Conservation (phyloP, 2,329 filamentous ascomycete species). For the Fusarium clavum region DNA sequence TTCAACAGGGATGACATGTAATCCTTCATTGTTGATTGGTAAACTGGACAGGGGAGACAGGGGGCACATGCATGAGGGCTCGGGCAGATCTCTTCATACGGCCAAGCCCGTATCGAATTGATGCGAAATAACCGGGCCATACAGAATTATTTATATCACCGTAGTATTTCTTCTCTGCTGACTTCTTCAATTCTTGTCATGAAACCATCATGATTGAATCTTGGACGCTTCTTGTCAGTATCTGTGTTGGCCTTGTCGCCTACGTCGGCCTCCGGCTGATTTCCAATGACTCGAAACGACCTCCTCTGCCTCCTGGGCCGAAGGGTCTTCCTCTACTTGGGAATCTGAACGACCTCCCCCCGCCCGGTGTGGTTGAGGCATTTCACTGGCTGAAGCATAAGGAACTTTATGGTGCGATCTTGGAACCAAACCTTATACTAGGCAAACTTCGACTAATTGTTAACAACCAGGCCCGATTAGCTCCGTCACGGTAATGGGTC, state of each 20-base stretch:
- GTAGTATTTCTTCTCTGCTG: background rate
- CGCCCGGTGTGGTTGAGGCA: constrained; percentile 12
- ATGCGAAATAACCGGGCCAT: background rate
- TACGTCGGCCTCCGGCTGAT: background rate
- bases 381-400: constrained; percentile 40
- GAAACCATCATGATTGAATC: background rate
- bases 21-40: background rate
- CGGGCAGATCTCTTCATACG: background rate
- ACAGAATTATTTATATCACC: background rate
- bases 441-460: background rate
- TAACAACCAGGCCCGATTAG: constrained; percentile 57
- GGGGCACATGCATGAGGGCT: background rate
- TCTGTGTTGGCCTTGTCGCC: background rate
- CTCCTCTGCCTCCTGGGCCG: constrained; percentile 29
- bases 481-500: constrained; percentile 54
- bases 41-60: background rate
- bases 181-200: background rate
- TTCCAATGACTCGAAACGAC: background rate
- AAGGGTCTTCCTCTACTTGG: constrained; percentile 31
- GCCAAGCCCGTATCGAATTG: background rate
- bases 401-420: constrained; percentile 21
- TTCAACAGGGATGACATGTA: background rate
- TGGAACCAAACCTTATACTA: background rate
- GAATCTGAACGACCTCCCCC: constrained; percentile 31
- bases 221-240: background rate